phyloP scores from a whole-genome alignment of 305 asterid species.

The Fraxinus floribunda region DNA sequence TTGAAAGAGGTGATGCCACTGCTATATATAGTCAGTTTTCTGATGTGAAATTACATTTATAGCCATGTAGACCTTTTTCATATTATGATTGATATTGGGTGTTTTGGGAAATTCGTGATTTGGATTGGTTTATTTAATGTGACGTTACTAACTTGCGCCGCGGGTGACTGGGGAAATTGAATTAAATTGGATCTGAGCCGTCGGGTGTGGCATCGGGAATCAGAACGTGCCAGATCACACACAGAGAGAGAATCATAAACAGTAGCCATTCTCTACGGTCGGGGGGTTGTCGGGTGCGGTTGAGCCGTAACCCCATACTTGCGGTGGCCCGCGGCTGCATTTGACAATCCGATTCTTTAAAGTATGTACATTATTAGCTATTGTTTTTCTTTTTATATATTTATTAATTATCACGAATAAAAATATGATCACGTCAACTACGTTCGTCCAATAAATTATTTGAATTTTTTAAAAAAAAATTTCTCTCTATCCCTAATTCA shows the following conservation, averaged over 20 bases:
- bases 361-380: too few relatives aligned
- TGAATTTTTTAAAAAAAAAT: too few relatives aligned
- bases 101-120: slow-evolving; percentile 8
- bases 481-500: too few relatives aligned
- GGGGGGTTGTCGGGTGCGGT: slow-evolving; percentile 52
- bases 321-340: neutral
- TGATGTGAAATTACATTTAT: slow-evolving; percentile 20
- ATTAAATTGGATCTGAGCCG: slow-evolving; percentile 31
- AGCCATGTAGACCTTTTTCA: slow-evolving; percentile 32
- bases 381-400: too few relatives aligned
- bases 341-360: neutral
- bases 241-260: slow-evolving; percentile 14
- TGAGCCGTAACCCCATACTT: slow-evolving; percentile 20
- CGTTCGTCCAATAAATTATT: too few relatives aligned
- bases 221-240: slow-evolving; percentile 39
- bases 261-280: slow-evolving; percentile 55
- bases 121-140: slow-evolving; percentile 21
- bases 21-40: slow-evolving; percentile 43
- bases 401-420: too few relatives aligned
- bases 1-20: slow-evolving; percentile 29
- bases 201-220: slow-evolving; percentile 23
- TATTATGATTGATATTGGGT: slow-evolving; percentile 29
- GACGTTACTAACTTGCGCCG: slow-evolving; percentile 45
- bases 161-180: slow-evolving; percentile 29
- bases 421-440: too few relatives aligned